Evolutionary conservation across 1,284 basidiomycete genomes (phyloP).

Genomic region (Cystobasidium pallidum): DNA sequence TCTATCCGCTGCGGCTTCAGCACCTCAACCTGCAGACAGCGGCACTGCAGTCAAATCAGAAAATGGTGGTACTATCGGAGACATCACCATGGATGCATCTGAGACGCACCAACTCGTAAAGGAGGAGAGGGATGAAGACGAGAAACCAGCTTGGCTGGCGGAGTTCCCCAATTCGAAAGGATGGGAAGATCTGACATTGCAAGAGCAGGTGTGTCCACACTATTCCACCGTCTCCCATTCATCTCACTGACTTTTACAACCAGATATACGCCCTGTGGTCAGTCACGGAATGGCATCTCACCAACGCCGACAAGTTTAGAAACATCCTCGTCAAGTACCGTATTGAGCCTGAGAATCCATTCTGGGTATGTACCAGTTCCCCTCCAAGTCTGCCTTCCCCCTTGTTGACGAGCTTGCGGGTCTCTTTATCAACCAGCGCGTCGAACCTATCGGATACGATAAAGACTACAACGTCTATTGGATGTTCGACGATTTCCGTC

Average conservation of each 20-base stretch:
- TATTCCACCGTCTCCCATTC: background rate
- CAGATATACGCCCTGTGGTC: slow-evolving; percentile 59
- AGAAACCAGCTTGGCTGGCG: slow-evolving; percentile 47
- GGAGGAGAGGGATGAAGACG: slow-evolving; percentile 4
- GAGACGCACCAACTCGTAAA: background rate
- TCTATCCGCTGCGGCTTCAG: background rate
- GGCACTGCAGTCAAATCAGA: background rate
- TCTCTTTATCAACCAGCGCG: slow-evolving; percentile 63
- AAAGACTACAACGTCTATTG: slow-evolving; percentile 79
- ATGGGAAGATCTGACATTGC: slow-evolving; percentile 60
- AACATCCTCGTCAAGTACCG: slow-evolving; percentile 57
- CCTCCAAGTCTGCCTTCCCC: background rate
- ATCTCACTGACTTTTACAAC: background rate
- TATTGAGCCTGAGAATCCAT: slow-evolving; percentile 59
- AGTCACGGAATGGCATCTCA: slow-evolving; percentile 64
- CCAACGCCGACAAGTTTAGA: slow-evolving; percentile 61
- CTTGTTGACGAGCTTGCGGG: too few species aligned
- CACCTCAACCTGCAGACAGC: background rate
- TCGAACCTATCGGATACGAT: slow-evolving; percentile 85
- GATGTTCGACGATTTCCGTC: slow-evolving; percentile 82
- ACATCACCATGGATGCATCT: slow-evolving; percentile 53
- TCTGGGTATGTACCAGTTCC: slow-evolving; percentile 57
- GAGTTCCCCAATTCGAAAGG: slow-evolving; percentile 53
- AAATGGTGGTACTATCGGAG: background rate
- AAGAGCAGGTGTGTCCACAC: slow-evolving; percentile 57